Base-by-base conservation (phyloP, 169 alveolate genomes). In the Plasmodium sp. region DNA sequence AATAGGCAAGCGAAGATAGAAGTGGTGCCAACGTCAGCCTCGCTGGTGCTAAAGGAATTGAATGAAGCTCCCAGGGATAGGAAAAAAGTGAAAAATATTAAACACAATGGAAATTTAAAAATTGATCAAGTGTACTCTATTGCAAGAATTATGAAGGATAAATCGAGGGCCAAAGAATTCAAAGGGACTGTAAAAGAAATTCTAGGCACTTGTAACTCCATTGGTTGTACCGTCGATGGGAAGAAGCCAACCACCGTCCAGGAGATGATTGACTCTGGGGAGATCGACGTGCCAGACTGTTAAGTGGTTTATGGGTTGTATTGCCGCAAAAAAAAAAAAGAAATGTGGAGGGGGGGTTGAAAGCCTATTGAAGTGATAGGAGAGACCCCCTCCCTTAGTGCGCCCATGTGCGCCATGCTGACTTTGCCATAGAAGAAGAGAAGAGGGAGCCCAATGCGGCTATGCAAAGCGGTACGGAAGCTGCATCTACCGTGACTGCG, bases 141-240 rank as follows among this genome's bases (percentile, higher is more conserved):
- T 56, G 99, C 99, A 51, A 97, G 99, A 94, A 96, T 97, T 45
- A 98, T 99, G 99, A 94, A 99, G 73, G 94, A 96, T 27, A 79
- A 84, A 79, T 97, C 98, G 67, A 97, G 98, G 97, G 99, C 99
- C 33, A 97, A 96, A 96, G 97, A 97, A 86, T 98, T 99, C 95
- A 95, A 96, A 85, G 99, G 99, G 58, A 99, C 99, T 3, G 99
- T 98, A 67, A 99, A 98, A 97, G 99, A 99, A 96, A 96, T 99
- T 84, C 96, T 99, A 62, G 99, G 99, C 72, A 99, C 99, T n/a
- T 97, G 99, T 96, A 96, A 96, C 95, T 98, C 99, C 31, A 98
- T 99, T 34, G 99, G 99, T 58, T 98, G 99, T 97, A 98, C 99
- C 74, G 99, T 99, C 51, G 99, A 99, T 93, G 99, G 99, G 81